Evolutionary conservation across 2,329 filamentous ascomycete species (phyloP), one percentile per base, ranked within the genome.

Genomic region (Cladosporium sp.): DNA sequence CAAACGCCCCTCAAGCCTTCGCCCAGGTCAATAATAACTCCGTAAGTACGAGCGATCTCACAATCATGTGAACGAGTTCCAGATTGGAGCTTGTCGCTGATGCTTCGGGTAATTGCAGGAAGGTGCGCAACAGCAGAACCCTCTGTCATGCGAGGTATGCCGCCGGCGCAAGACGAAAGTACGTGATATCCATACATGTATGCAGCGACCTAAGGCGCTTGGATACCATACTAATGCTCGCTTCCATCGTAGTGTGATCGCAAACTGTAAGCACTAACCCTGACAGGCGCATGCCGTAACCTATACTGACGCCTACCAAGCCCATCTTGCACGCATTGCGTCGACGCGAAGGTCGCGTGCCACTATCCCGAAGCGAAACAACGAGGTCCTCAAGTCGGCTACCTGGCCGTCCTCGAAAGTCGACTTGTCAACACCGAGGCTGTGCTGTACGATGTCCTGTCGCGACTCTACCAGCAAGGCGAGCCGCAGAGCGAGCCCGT

Each of bases 131-230:
- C 56, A 53, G 34, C 51, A 53, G 37, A 58, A 54, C 35, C 48
- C 56, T 34, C 48, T 58, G 19, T 58, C 56, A n/a, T 64, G 62
- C 58, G 60, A 62, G 49, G 61, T 61, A 32, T 64, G 62, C 57
- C 51, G 62, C 25, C 51, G 57, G 42, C 58, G 61, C 24, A 64
- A 63, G 62, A 63, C 61, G 39, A 64, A 64, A 57, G 62, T 63
- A 54, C 52, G 60, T 49, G 20, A 39, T 7, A 35, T 19, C 10
- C 3, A 32, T 32, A 2, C 10, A 40, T 42, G 15, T 9, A 39
- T 35, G 32, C 8, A 13, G 32, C 32, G 8, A n/a, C n/a, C n/a
- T n/a, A n/a, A n/a, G n/a, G n/a, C n/a, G n/a, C n/a, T n/a, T n/a
- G n/a, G 45, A 48, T 48, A 10, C 1, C 13, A 48, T 48, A 19